A percentile compares a stretch with the other conserved stretches of the same genome.
Evolutionary conservation across 331 rosid genomes (phyloP).

Genomic region (Prunus yedoensis): DNA sequence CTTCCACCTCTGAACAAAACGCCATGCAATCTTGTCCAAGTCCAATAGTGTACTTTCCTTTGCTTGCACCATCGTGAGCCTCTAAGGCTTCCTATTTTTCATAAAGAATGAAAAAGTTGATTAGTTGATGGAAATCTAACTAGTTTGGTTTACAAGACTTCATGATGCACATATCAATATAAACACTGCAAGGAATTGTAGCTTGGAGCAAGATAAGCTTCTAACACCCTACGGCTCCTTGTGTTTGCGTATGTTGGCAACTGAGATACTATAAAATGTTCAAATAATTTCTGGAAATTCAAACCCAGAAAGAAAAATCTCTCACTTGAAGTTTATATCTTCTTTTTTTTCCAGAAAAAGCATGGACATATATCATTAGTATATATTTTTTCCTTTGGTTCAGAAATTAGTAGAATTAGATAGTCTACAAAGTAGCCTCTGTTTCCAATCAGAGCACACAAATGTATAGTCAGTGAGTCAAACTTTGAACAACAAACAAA

Average conservation of each 20-base stretch:
- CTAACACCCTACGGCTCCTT: not conserved
- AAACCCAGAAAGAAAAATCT: not conserved
- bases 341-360: not conserved
- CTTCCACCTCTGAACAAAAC: constrained; percentile 89
- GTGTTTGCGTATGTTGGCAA: not conserved
- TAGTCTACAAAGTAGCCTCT: not conserved
- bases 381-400: not conserved
- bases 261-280: not conserved
- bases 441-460: not conserved
- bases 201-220: not conserved
- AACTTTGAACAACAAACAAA: not conserved
- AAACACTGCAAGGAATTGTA: not conserved
- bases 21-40: constrained; percentile 99
- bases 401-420: not conserved
- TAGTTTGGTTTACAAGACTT: constrained; percentile 8
- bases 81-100: constrained; percentile 79
- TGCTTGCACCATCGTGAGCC: constrained; percentile 93
- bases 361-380: not conserved
- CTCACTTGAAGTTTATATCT: not conserved
- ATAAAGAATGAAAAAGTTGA: constrained; percentile 5
- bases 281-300: not conserved
- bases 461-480: not conserved
- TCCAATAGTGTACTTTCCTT: constrained; percentile 95
- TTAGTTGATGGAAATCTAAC: constrained; percentile 5
- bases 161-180: not conserved